Evolutionary conservation across 2,329 filamentous ascomycete genomes (phyloP), one percentile per base, ranked within the genome.

Genomic region (Trichoderma asperellum): DNA sequence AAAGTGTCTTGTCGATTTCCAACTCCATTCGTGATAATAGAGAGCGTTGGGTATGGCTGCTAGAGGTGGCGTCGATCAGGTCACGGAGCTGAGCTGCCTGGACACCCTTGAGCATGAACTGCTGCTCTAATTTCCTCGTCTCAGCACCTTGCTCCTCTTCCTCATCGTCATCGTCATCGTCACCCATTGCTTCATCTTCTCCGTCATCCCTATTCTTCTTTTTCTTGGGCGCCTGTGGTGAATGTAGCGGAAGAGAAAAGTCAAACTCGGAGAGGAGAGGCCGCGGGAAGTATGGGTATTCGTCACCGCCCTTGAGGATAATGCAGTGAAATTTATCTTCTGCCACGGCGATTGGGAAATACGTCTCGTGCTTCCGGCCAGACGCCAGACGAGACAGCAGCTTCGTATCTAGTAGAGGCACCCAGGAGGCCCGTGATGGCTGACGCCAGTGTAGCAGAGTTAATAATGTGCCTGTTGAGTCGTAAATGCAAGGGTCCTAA

Each of bases 311-410:
- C 82, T 99, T 99, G 77, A 99, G 89, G 75, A 99, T 98, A 81
- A 99, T 97, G 82, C 96, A 99, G 84, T 98, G 95, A 80, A 99
- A 99, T 76, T 92, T 95, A 76, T 92, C 87, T 75, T 94, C 89
- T 2, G 95, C 93, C 1, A 98, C 94, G 0, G 96, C 96, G 37
- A 99, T 93, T 1, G 96, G 96, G 87, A 94, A 99, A 83, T 99
- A 99, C 0, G 86, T 88, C 81, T 99, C 96, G 72, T 91, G 87
- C 79, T 97, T 97, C 69, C 91, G 90, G 32, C 96, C 96, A 2
- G 89, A 90, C 0, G 92, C 91, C 4, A 97, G 87, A 71, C 96
- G 93, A 0, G 92, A 86, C 12, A 99, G 85, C 47, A 91, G 88
- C 70, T 87, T 93, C 0, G 96, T 99, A 80, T 99, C 95, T 3